phyloP scores from a whole-genome alignment of 2,329 filamentous ascomycete genomes.

The Orbilia oligospora region DNA sequence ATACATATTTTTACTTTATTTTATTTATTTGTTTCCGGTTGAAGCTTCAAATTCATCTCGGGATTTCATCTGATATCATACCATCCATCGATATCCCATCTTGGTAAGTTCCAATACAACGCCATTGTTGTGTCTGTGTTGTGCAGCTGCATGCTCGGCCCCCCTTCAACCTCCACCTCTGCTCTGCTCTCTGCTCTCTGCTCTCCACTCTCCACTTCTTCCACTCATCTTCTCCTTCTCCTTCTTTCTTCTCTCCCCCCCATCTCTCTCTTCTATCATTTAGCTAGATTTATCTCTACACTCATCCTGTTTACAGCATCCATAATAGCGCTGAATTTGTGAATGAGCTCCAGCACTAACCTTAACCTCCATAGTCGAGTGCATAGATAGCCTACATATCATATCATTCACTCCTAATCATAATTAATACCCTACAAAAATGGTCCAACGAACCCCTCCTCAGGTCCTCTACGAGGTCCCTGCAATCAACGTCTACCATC shows the following conservation, averaged over 20 bases:
- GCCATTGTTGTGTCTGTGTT: neutral
- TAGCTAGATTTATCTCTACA: neutral
- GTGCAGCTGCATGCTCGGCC: neutral
- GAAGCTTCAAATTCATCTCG: neutral
- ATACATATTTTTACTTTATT: no score
- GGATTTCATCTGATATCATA: neutral
- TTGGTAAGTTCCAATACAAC: slow-evolving; percentile 12
- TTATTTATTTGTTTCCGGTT: neutral
- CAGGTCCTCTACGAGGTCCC: slow-evolving; percentile 80
- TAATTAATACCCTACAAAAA: slow-evolving; percentile 11
- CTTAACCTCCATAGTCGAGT: neutral
- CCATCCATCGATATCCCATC: no score
- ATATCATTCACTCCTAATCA: slow-evolving; percentile 4
- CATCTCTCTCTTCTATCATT: neutral
- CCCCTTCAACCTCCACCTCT: neutral
- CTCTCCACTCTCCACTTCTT: neutral
- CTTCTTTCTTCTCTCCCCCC: no score
- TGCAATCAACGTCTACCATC: slow-evolving; percentile 91
- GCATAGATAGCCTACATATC: neutral
- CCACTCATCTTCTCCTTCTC: neutral
- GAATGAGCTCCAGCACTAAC: neutral
- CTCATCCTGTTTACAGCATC: neutral
- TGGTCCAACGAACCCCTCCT: slow-evolving; percentile 57
- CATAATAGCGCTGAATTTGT: neutral
- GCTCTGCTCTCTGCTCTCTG: neutral